Evolutionary conservation across 768 basidiomycete species (phyloP).

Genomic region (Fistulinella prunicolor): DNA sequence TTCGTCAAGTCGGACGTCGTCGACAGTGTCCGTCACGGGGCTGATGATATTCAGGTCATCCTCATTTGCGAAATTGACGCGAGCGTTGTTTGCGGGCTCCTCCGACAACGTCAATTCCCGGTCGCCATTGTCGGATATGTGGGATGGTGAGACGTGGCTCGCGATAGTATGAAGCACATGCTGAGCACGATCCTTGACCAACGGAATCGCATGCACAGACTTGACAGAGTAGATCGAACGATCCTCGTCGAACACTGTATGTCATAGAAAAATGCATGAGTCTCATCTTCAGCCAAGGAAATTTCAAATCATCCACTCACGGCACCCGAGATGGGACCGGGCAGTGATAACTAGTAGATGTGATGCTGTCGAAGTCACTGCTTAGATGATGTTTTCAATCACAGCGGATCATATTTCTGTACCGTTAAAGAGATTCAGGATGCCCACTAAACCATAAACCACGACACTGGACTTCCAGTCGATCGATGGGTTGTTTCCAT

Average conservation of each 20-base stretch:
- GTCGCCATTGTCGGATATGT: constrained; percentile 32
- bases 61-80: constrained; percentile 54
- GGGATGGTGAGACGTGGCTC: constrained; percentile 49
- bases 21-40: constrained; percentile 24
- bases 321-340: constrained; percentile 57
- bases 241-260: constrained; percentile 66
- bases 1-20: constrained; percentile 1
- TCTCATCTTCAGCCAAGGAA: neutral
- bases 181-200: constrained; percentile 61
- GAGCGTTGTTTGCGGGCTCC: constrained; percentile 23
- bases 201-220: constrained; percentile 66
- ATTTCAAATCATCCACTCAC: constrained; percentile 46
- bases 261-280: constrained; percentile 1
- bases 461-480: constrained; percentile 59
- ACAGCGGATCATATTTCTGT: constrained; percentile 8
- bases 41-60: constrained; percentile 46
- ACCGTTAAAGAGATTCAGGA: constrained; percentile 74
- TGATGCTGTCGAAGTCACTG: constrained; percentile 47
- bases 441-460: constrained; percentile 74
- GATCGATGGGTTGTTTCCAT: constrained; percentile 31
- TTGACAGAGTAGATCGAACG: constrained; percentile 68
- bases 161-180: constrained; percentile 50
- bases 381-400: constrained; percentile 11
- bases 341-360: constrained; percentile 73
- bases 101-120: constrained; percentile 20